These are phyloP conservation scores for Debaryomyces hansenii DNA, from an alignment of 805 yeast species.

Conservation along the genomic window DNA sequence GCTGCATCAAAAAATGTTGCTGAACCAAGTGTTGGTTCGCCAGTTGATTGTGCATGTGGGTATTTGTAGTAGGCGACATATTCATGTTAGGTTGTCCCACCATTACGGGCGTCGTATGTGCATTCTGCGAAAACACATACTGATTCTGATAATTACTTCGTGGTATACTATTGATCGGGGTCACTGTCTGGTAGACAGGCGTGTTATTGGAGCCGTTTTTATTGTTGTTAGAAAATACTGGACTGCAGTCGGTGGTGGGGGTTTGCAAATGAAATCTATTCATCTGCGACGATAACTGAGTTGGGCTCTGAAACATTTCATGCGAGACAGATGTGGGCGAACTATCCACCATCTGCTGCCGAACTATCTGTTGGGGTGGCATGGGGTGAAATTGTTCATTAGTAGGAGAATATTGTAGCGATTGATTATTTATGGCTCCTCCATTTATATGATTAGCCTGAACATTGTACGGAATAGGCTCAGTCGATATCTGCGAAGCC, in stretches of 20 bases:
- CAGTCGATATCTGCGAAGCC: background rate
- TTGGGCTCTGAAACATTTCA: background rate
- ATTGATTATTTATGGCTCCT: background rate
- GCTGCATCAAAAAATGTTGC: background rate
- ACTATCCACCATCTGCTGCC: background rate
- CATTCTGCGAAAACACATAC: background rate
- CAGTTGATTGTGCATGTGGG: background rate
- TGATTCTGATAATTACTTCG: background rate
- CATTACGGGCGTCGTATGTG: background rate
- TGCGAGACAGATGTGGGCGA: background rate
- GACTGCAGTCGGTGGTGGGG: slow-evolving; percentile 4
- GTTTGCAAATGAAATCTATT: slow-evolving; percentile 5
- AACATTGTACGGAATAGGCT: background rate
- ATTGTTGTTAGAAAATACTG: background rate
- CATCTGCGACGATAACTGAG: slow-evolving; percentile 1
- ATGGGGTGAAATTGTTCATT: background rate
- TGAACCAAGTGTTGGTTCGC: background rate
- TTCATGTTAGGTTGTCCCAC: background rate
- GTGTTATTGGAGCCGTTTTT: background rate
- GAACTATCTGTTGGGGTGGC: background rate
- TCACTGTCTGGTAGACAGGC: background rate
- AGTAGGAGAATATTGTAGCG: background rate
- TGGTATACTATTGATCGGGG: background rate
- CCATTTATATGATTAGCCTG: background rate
- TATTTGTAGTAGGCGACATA: background rate